Evolutionary conservation across 2,329 filamentous ascomycete genomes (phyloP), one percentile per base, ranked within the genome.

Genomic region (Pseudogymnoascus sp.): DNA sequence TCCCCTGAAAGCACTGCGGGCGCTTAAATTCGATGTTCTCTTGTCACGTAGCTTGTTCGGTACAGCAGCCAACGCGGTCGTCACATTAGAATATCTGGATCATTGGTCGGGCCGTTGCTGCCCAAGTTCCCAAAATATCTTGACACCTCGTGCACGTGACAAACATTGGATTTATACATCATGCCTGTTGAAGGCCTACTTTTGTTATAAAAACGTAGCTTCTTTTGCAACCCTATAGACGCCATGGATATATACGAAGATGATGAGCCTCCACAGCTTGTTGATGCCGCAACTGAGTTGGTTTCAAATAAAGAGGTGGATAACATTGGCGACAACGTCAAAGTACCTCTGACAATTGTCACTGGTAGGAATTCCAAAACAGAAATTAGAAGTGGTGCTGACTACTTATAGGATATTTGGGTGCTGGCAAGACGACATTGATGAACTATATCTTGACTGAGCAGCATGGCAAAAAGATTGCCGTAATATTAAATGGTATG

Each of bases 391-490:
- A 20, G 28, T 38, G 32, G n/a, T 12, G 7, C 57, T 58, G 14
- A 58, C 41, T 14, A 22, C n/a, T 57, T 35, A 25, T 64, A 94
- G 91, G 94, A 3, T 99, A 99, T 70, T 82, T 99, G 3, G 94
- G 94, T 16, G 91, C 94, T 7, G 94, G 94, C 16, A 99, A 99
- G 75, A 97, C 93, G 0, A 97, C 93, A 0, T 76, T 97, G 30
- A 79, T 99, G 62, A 97, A 99, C 73, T 96, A 97, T 73, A 97
- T 99, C 64, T 79, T 99, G 59, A 96, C 89, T 28, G 91, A 92
- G 62, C 87, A 93, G 64, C 94, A 99, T 80, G 93, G 93, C 73
- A 97, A 97, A 80, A 96, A 91, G 70, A 94, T 99, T 73, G 94
- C 94, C 9, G 94, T 99, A 12, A 97, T 99, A 62, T 84, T 99